These are phyloP conservation scores for Pseudocercospora musae DNA, from an alignment of 2,329 filamentous ascomycete genomes.

Conservation along the genomic window DNA sequence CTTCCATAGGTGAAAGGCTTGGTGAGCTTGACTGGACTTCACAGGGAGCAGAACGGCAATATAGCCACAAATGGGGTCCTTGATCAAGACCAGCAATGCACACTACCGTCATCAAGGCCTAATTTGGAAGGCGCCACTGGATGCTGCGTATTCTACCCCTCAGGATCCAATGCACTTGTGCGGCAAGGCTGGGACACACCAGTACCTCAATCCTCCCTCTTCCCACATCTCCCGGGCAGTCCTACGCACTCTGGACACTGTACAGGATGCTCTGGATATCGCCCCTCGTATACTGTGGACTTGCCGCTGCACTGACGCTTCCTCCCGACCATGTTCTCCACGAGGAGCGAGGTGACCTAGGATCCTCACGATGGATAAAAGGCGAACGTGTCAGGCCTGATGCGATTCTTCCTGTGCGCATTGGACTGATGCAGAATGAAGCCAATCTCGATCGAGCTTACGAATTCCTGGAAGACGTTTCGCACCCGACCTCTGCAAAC, in stretches of 20 bases:
- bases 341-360: constrained; percentile 11
- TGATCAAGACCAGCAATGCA: not conserved
- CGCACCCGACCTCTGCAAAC: constrained; percentile 32
- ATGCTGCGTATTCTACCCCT: not conserved
- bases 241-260: no score
- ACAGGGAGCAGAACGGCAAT: not conserved
- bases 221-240: no score
- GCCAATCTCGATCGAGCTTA: constrained; percentile 23
- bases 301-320: no score
- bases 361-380: constrained; percentile 32
- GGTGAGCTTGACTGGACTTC: not conserved
- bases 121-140: not conserved
- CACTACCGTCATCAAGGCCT: not conserved
- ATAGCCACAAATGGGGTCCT: not conserved
- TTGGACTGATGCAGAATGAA: constrained; percentile 23
- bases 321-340: constrained; percentile 18
- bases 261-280: no score
- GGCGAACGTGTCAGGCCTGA: constrained; percentile 35
- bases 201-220: no score
- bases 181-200: no score
- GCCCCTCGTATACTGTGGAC: no score
- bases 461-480: constrained; percentile 33
- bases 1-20: not conserved
- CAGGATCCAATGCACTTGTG: no score
- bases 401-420: constrained; percentile 31